Evolutionary conservation across 2,329 filamentous ascomycete genomes (phyloP).

Genomic region (Penicillium sp.): DNA sequence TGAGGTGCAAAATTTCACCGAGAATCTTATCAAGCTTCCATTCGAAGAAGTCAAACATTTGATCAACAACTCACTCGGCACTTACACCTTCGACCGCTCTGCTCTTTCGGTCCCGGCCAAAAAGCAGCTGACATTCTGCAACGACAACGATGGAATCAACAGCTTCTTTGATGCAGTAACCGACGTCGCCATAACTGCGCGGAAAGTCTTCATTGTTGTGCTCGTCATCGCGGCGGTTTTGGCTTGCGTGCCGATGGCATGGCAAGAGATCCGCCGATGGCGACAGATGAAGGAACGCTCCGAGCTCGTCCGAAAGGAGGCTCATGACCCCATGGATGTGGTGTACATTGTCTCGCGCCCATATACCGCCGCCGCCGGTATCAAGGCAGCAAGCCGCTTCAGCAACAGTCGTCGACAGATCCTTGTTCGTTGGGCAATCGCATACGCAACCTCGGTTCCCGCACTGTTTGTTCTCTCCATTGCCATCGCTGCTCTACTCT

Average conservation of each 20-base stretch:
- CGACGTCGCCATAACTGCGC: conserved; percentile 64
- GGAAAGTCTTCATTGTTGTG: conserved; percentile 73
- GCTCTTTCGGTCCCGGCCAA: conserved; percentile 82
- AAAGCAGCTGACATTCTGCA: conserved; percentile 81
- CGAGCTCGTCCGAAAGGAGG: conserved; percentile 61
- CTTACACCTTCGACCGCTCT: conserved; percentile 73
- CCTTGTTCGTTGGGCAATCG: conserved; percentile 76
- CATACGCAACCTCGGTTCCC: conserved; percentile 80
- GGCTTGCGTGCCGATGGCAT: conserved; percentile 76
- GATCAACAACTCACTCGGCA: conserved; percentile 68
- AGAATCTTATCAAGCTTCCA: conserved; percentile 69
- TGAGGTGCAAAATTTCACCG: conserved; percentile 78
- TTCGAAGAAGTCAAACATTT: conserved; percentile 76
- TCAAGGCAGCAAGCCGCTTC: conserved; percentile 67
- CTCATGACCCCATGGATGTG: conserved; percentile 79
- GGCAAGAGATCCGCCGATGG: conserved; percentile 75
- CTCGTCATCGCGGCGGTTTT: conserved; percentile 69
- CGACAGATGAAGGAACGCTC: conserved; percentile 68
- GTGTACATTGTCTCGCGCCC: conserved; percentile 85
- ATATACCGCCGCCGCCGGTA: conserved; percentile 68
- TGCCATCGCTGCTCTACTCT: conserved; percentile 75
- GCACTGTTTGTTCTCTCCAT: conserved; percentile 85
- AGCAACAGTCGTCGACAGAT: conserved; percentile 63
- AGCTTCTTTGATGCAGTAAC: conserved; percentile 77
- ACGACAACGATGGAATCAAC: conserved; percentile 75